phyloP scores from a whole-genome alignment of 2,329 filamentous ascomycete genomes.

The Harringtonia aguacate region DNA sequence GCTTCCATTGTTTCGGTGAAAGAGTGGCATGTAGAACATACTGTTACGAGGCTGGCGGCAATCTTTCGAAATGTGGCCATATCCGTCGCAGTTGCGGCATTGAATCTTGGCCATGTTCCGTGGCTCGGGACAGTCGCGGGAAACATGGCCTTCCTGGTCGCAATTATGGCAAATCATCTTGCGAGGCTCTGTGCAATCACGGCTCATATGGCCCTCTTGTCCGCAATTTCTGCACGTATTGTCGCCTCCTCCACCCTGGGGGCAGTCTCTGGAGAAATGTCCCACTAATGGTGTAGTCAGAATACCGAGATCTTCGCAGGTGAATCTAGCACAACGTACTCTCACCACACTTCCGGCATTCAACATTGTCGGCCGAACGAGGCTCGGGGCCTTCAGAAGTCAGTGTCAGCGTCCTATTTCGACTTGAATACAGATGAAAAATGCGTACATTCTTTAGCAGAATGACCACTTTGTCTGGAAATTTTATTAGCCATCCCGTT shows the following conservation, averaged over 20 bases:
- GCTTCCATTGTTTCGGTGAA: neutral
- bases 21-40: slow-evolving; percentile 18
- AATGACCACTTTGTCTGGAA: slow-evolving; percentile 38
- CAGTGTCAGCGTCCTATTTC: slow-evolving; percentile 22
- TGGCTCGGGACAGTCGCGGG: slow-evolving; percentile 48
- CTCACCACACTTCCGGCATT: slow-evolving; percentile 55
- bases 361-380: slow-evolving; percentile 49
- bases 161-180: slow-evolving; percentile 49
- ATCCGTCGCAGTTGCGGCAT: slow-evolving; percentile 50
- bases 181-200: slow-evolving; percentile 46
- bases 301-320: too few relatives aligned
- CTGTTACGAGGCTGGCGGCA: slow-evolving; percentile 47
- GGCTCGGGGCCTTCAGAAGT: slow-evolving; percentile 38
- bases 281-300: too few relatives aligned
- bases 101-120: slow-evolving; percentile 33
- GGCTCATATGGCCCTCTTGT: slow-evolving; percentile 47
- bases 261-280: slow-evolving; percentile 54
- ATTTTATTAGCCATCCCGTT: neutral
- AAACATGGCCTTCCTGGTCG: slow-evolving; percentile 45
- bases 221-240: slow-evolving; percentile 53
- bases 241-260: slow-evolving; percentile 45
- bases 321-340: slow-evolving; percentile 28
- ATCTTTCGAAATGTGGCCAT: slow-evolving; percentile 34
- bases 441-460: slow-evolving; percentile 34
- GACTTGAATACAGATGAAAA: neutral